Percentiles rank a stretch among this genome's conserved stretches.
These are phyloP conservation scores for Epichloe gansuensis DNA, from an alignment of 2,329 filamentous ascomycete genomes.

Conservation along the genomic window DNA sequence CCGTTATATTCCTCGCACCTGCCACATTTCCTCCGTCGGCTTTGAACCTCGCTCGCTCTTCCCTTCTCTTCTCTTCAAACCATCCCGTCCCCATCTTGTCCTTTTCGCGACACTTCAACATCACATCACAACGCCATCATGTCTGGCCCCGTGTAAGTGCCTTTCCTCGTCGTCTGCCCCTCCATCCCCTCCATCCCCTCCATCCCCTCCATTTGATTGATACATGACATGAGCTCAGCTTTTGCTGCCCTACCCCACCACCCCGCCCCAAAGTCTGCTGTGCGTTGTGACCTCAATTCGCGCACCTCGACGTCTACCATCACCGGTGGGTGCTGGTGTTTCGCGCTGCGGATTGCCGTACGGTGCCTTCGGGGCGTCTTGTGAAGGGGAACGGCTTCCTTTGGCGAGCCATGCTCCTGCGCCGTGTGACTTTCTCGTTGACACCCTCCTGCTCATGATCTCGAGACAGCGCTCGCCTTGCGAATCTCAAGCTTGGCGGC, in stretches of 20 bases:
- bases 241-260: conserved; percentile 24
- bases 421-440: neutral
- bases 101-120: neutral
- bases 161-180: conserved; percentile 8
- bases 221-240: neutral
- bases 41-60: conserved; percentile 7
- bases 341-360: neutral
- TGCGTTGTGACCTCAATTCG: conserved; percentile 22
- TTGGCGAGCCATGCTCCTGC: neutral
- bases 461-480: conserved; percentile 55
- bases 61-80: conserved; percentile 6
- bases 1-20: conserved; percentile 7
- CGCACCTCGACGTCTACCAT: conserved; percentile 16
- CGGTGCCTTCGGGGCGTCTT: neutral
- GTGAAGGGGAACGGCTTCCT: neutral
- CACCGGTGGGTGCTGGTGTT: conserved; percentile 10
- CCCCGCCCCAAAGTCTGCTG: conserved; percentile 21
- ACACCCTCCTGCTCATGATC: conserved; percentile 26
- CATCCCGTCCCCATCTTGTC: conserved; percentile 7
- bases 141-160: conserved; percentile 57
- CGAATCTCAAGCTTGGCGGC: conserved; percentile 60
- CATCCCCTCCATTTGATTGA: neutral
- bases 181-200: conserved; percentile 8
- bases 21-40: conserved; percentile 5
- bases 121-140: conserved; percentile 29